phyloP scores from a whole-genome alignment of 371 early-diverging fungal species.

The Saksenaea vasiformis region DNA sequence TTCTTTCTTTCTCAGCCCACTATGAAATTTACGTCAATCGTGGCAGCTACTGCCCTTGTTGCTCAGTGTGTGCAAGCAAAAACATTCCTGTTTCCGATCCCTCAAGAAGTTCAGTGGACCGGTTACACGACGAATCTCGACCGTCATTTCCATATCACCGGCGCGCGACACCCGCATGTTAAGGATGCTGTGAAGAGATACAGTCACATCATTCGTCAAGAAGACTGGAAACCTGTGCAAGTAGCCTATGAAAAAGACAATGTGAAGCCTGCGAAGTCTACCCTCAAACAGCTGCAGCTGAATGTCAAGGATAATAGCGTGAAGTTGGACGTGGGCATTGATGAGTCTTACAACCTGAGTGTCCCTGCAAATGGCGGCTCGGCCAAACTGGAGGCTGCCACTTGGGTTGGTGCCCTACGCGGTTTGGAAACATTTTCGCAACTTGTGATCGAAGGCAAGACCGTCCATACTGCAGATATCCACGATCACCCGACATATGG shows the following conservation, averaged over 20 bases:
- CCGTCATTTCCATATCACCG: conserved; percentile 25
- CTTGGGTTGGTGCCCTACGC: conserved; percentile 81
- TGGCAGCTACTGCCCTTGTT: conserved; percentile 19
- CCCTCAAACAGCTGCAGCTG: conserved; percentile 25
- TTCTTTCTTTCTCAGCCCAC: conserved; percentile 8
- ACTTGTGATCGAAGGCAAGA: conserved; percentile 45
- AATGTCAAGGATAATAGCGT: conserved; percentile 32
- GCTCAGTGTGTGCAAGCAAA: conserved; percentile 30
- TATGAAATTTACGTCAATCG: conserved; percentile 37
- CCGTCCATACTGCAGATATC: conserved; percentile 64
- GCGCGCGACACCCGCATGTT: conserved; percentile 27
- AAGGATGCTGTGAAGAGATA: conserved; percentile 43
- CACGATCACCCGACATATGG: conserved; percentile 66
- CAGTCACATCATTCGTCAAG: conserved; percentile 31
- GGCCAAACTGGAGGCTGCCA: conserved; percentile 58
- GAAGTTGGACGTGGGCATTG: conserved; percentile 47
- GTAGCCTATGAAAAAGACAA: conserved; percentile 14
- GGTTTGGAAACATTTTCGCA: conserved; percentile 80
- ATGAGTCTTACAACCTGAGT: conserved; percentile 70
- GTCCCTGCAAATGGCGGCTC: conserved; percentile 52
- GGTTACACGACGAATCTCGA: conserved; percentile 26
- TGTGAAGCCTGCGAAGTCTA: neutral
- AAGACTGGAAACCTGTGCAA: conserved; percentile 44
- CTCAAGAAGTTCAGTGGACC: conserved; percentile 43
- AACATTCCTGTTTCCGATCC: conserved; percentile 44